phyloP scores from a whole-genome alignment of 2,329 filamentous ascomycete species.

The Epichloe aotearoae region DNA sequence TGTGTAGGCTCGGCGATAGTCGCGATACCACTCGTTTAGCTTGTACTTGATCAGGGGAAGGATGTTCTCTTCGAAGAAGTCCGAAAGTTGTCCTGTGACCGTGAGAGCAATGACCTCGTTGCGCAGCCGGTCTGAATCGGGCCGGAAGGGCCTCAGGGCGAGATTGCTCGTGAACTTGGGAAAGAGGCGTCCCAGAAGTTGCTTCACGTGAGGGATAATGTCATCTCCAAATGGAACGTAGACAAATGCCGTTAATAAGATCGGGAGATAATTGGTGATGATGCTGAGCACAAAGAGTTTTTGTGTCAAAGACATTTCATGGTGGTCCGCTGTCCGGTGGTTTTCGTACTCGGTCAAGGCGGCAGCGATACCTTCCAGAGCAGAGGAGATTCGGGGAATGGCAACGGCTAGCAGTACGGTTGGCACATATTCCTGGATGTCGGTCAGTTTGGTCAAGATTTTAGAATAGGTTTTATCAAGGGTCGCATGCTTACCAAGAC shows the following conservation, averaged over 20 bases:
- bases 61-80: slow-evolving; percentile 58
- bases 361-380: slow-evolving; percentile 49
- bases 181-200: slow-evolving; percentile 39
- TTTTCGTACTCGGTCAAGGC: slow-evolving; percentile 59
- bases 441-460: no score
- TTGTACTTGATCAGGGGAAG: slow-evolving; percentile 55
- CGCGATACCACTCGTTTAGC: slow-evolving; percentile 32
- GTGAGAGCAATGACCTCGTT: slow-evolving; percentile 67
- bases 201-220: slow-evolving; percentile 54
- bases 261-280: slow-evolving; percentile 66
- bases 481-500: slow-evolving; percentile 36
- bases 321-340: slow-evolving; percentile 55
- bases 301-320: slow-evolving; percentile 56
- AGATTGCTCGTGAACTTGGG: slow-evolving; percentile 33
- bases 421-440: slow-evolving; percentile 51
- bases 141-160: slow-evolving; percentile 41
- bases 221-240: slow-evolving; percentile 62
- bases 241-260: slow-evolving; percentile 64
- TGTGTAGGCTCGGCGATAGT: slow-evolving; percentile 21
- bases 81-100: slow-evolving; percentile 58
- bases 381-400: slow-evolving; percentile 50
- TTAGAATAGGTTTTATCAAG: background rate
- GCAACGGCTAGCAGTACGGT: slow-evolving; percentile 56
- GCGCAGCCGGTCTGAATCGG: slow-evolving; percentile 51
- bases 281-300: slow-evolving; percentile 70